Base-by-base conservation (phyloP, 2,329 filamentous ascomycete genomes). In the Penicillium fuscoglaucum region DNA sequence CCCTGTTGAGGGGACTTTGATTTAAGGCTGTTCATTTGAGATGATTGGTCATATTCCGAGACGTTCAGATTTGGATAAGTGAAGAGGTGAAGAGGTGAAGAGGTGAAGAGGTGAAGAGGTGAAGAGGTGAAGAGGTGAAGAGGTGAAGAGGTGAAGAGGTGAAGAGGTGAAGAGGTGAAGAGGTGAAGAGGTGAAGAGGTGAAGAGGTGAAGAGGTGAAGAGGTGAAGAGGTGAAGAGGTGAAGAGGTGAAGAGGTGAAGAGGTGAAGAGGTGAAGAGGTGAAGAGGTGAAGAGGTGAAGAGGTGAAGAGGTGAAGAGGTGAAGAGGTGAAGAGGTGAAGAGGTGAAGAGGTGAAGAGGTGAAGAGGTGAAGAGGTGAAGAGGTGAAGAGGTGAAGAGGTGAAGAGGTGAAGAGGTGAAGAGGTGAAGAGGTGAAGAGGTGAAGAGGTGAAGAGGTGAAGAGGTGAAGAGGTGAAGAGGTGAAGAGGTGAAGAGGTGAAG, bases 1-100 rank as follows among this genome's bases (percentile, higher is more conserved):
- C 17, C 78, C 83, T 1, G 84, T 87, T 0, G 82, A 90, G 76
- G 10, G 41, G 26, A 53, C 39, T 10, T 51, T 68, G 50, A 66
- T 57, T 13, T 57, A 39, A 45, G 24, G 15, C 13, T 39, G 10
- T 55, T 39, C 17, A 10, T 13, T 13, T 1, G 4, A 31, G 3
- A 24, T 39, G 37, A 17, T 35, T 28, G 29, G 15, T 26, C 6
- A 9, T 13, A 17, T 2, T 19, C 10, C 10, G 10, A 12, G 29
- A 12, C 10, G 10, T 31, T 12, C 1, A 12, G 29, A 12, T 31
- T 31, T 12, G 29, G 17, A 24, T 6, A 33, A 10, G 37, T 24
- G 26, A 17, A 26, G n/a, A 19, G 26, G 26, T 33, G 19, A 19
- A 33, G 28, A 52, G 5, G 4, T 41, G 19, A n/a, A n/a, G n/a